Base-by-base conservation (phyloP, 2,329 filamentous ascomycete species). In the Thermothelomyces thermophilus region DNA sequence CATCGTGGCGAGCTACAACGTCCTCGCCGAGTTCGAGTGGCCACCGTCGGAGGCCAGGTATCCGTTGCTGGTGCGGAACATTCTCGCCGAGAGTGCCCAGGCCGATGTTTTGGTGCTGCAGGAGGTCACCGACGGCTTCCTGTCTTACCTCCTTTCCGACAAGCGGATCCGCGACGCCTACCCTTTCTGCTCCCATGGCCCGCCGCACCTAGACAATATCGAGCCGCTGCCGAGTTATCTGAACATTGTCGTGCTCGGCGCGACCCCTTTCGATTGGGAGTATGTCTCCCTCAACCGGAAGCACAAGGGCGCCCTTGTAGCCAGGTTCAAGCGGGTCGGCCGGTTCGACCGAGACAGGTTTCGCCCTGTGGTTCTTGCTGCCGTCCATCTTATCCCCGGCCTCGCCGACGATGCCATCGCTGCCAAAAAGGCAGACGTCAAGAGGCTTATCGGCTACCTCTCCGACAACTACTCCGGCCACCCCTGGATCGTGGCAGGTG, bases 121-220 rank as follows among this genome's bases (percentile, higher is more conserved):
- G 60, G 83, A 85, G 64, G 77, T 85, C 1, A 83, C 80, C 0
- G 81, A 85, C 53, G 71, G 78, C 35, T 83, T 85, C 52, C 70
- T 86, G 0, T 70, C 71, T 0, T 73, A 72, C 50, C 66, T 86
- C 0, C 73, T 85, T 1, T 58, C 61, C 2, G 62, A 77, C 48
- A 51, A 65, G 2, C 58, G 64, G 2, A 67, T 85, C 20, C 70
- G 70, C 24, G 56, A 63, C 10, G 65, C 62, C 2, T 85, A 82
- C 55, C 70, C 73, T 1, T 84, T 75, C 59, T 64, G 68, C n/a
- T 80, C 78, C 1, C 74, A 82, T 59, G 78, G 73, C 0, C 76
- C 80, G 1, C 77, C 81, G 0, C 60, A 67, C 7, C 74, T 82
- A 54, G 22, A 61, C 3, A 72, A 73, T 11, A 64, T 78, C 43